Conservation (phyloP, 805 yeast species). For the Yarrowia hollandica region DNA sequence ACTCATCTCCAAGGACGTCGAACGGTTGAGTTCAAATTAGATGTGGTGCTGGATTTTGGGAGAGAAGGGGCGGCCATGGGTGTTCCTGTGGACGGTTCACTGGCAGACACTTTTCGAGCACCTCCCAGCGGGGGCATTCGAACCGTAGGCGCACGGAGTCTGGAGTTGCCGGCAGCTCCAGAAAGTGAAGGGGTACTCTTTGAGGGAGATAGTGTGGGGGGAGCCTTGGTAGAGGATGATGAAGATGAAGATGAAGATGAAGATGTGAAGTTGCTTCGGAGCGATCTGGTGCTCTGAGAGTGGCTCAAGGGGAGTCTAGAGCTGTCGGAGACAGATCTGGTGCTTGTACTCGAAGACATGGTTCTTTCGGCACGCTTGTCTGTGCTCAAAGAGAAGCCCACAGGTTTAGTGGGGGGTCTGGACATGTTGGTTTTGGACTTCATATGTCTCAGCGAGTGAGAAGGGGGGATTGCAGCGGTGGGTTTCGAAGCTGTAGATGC, state of each 20-base stretch:
- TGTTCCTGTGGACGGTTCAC: not conserved
- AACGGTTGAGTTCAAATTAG: not conserved
- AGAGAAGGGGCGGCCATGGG: not conserved
- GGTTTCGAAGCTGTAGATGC: not conserved
- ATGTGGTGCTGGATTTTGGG: slow-evolving; percentile 8
- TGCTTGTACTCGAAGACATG: not conserved
- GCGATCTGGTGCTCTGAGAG: not conserved
- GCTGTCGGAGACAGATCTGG: not conserved
- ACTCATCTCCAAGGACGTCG: not conserved
- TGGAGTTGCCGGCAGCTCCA: slow-evolving; percentile 10
- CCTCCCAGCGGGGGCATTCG: not conserved
- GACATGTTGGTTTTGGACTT: slow-evolving; percentile 19
- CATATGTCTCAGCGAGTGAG: not conserved
- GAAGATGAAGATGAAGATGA: no score
- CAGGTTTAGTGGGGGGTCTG: slow-evolving; percentile 10
- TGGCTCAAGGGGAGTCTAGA: not conserved
- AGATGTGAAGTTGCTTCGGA: no score
- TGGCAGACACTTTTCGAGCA: slow-evolving; percentile 3
- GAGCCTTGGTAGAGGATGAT: no score
- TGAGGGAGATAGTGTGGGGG: not conserved
- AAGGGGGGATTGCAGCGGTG: not conserved
- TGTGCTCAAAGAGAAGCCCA: slow-evolving; percentile 17
- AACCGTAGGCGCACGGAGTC: slow-evolving; percentile 1
- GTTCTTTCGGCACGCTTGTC: not conserved
- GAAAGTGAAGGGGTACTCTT: slow-evolving; percentile 3